Evolutionary conservation across 768 basidiomycete species (phyloP), one percentile per base, ranked within the genome.

Genomic region (Nevesoporus exiguus): DNA sequence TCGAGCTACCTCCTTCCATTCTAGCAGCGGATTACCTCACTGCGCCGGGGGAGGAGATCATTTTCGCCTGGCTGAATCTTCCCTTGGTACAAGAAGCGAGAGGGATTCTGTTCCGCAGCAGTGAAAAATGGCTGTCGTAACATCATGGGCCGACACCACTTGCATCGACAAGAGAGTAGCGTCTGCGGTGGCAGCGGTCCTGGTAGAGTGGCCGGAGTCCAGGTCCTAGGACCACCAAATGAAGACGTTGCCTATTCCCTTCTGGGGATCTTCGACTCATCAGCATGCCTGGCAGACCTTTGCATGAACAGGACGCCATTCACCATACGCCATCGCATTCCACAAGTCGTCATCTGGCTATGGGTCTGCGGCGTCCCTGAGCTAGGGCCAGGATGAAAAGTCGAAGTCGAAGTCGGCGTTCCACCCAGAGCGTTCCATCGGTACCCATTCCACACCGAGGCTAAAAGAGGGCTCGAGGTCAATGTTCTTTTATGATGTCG

Each of bases 81-180:
- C 45, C 6, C 40, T 11, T 13, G 52, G 29, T 53, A 40, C 46
- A 41, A 25, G 30, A 53, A 53, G 30, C 39, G 47, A 8, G 45
- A 33, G 13, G 14, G 27, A 5, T 53, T 53, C n/a, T 53, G 52
- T 7, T 25, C 45, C 29, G 11, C 25, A 24, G 52, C 52, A 2
- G 21, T 33, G 30, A 27, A 22, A 27, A 30, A 53, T 21, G 39
- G 14, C 6, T 52, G 45, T 21, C 9, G 19, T n/a, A 30, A 6
- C 54, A 29, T 51, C 55, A 13, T 72, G 74, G 59, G 76, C 70
- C 53, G 70, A 74, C 21, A 73, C 61, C 36, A 70, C 67, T 33
- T 74, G 54, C 48, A 52, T 52, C 10, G 52, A 55, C 33, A 54
- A 49, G 22, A 15, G 42, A n/a, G n/a, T n/a, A n/a, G n/a, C n/a